Conservation (phyloP, 371 early-diverging fungal species). For the Mucor ambiguus region DNA sequence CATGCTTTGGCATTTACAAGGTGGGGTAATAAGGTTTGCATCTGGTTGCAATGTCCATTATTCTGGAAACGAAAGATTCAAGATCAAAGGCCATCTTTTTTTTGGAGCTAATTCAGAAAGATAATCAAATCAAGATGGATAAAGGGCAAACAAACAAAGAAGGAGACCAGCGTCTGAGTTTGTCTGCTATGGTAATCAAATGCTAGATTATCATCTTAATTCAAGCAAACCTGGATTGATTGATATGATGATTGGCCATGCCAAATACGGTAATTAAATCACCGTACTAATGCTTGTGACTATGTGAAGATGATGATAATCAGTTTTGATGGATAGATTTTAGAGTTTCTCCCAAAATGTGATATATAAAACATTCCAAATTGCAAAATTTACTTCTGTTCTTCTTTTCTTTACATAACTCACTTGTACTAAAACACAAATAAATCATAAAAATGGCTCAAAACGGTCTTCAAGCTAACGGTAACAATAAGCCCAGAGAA, state of each 20-base stretch:
- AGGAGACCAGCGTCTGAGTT: background rate
- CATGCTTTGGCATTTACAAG: background rate
- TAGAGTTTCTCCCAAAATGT: background rate
- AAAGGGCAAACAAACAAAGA: constrained; percentile 3
- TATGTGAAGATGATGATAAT: constrained; percentile 21
- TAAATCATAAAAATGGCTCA: constrained; percentile 13
- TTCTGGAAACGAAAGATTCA: background rate
- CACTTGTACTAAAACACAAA: background rate
- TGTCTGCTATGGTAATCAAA: background rate
- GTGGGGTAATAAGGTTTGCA: background rate
- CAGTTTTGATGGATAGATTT: constrained; percentile 17
- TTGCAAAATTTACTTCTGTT: background rate
- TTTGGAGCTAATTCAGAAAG: constrained; percentile 1
- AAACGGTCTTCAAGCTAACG: constrained; percentile 22
- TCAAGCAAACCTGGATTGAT: constrained; percentile 6
- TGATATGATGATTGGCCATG: background rate
- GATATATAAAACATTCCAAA: constrained; percentile 9
- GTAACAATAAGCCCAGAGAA: constrained; percentile 26
- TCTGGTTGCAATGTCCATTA: background rate
- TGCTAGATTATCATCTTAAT: background rate
- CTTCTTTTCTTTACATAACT: background rate
- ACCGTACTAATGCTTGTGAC: constrained; percentile 6
- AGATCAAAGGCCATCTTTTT: background rate
- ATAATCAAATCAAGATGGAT: constrained; percentile 12
- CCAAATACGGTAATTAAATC: constrained; percentile 6